Evolutionary conservation across 2,329 filamentous ascomycete species (phyloP), one percentile per base, ranked within the genome.

Genomic region (Xylariaceae sp.): DNA sequence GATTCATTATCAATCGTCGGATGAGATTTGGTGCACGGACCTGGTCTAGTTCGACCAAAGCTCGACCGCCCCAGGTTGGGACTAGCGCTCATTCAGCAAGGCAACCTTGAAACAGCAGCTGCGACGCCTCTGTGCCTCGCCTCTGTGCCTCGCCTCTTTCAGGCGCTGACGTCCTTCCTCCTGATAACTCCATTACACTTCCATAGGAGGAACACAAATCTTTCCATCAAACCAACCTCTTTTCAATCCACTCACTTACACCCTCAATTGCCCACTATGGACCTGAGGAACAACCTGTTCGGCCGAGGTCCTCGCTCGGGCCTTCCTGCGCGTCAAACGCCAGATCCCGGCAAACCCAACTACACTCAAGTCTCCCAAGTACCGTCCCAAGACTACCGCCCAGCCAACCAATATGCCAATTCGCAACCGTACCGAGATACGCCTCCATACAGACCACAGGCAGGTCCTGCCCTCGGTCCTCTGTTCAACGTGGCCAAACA

Each of bases 341-440:
- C 13, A 6, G 45, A 44, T 32, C 16, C 2, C 59, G 60, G 7
- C 58, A 50, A 36, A 41, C 44, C 13, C 33, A 35, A 19, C 33
- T 18, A 35, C 15, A 19, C 4, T 17, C 33, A 44, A 19, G 38
- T 44, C 22, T 22, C 33, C 7, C 22, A 31, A 29, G 18, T 26
- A 11, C 33, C 40, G 6, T 31, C 22, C 29, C 30, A 30, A 36
- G 40, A 46, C 18, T 98, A 54, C 82, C 98, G 45, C 85, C 88
- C 33, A 89, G 8, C 6, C 4, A n/a, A n/a, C 15, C 30, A 32
- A 32, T 32, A 32, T 32, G 30, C 30, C 13, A 6, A 7, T 32
- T n/a, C 6, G 11, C 22, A 26, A 26, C 22, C 22, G 22, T 26
- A 6, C 11, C 22, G 11, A 26, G 22, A 26, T 11, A 26, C 11